Base-by-base conservation (phyloP, 2,329 filamentous ascomycete species). In the Hirsutella rhossiliensis region DNA sequence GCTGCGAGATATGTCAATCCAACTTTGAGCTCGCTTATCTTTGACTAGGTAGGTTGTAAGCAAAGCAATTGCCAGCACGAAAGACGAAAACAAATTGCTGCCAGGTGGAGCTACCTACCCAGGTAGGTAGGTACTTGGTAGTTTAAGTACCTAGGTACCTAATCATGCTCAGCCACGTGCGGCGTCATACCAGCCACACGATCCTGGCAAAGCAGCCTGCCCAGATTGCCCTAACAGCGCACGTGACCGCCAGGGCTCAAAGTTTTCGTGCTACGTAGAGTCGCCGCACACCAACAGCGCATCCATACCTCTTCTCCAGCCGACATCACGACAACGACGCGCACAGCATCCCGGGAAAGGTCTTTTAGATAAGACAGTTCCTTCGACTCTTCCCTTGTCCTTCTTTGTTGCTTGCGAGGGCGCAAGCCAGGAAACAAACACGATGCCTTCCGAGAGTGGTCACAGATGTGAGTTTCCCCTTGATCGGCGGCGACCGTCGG, bases 401-500 rank as follows among this genome's bases (percentile, higher is more conserved):
- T 59, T 57, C 61, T 55, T 62, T 59, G 65, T 68, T 63, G 62
- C 60, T 65, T 64, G 65, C 68, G 67, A 67, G 66, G 62, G 61
- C 59, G 62, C 62, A 63, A 62, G 61, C 55, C 59, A 41, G 37
- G 68, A 54, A 60, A 61, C 66, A 71, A 71, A 72, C 82, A 88
- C 78, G 70, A 92, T 92, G 85, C 79, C 83, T 84, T 82, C 84
- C 66, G 84, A 87, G 80, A 76, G 82, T 67, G 84, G 84, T 73
- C 84, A 89, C 81, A 80, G 85, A 84, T 76, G 85, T 90, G 73
- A 85, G 85, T 85, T 20, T 27, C 12, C 31, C 29, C 8, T 36
- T 37, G 15, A 18, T 17, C 34, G 17, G 9, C 17, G n/a, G 9
- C 34, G 38, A 20, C 19, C 38, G 17, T 29, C 38, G 28, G 47